Percentiles rank a stretch among this genome's conserved stretches.
phyloP scores from a whole-genome alignment of 805 yeast genomes.

The Kuraishia borneana region DNA sequence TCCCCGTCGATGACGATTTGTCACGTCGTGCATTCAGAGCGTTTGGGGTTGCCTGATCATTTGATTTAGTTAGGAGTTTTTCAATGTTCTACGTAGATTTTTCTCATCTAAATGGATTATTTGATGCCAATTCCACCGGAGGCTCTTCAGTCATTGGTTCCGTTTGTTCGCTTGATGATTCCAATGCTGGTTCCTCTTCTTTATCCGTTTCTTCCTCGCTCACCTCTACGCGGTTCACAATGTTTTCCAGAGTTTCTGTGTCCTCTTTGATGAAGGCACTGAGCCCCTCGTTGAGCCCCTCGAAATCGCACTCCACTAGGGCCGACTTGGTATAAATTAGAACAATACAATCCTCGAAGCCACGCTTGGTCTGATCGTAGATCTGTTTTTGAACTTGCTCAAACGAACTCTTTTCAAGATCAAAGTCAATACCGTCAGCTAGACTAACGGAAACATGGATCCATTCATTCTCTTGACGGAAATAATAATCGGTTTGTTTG shows the following conservation, averaged over 20 bases:
- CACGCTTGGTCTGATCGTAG: slow-evolving; percentile 9
- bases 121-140: too few relatives aligned
- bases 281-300: not conserved
- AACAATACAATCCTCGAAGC: slow-evolving; percentile 19
- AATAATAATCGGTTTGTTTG: slow-evolving; percentile 19
- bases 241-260: slow-evolving; percentile 15
- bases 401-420: slow-evolving; percentile 10
- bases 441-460: slow-evolving; percentile 14
- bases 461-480: slow-evolving; percentile 19
- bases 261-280: slow-evolving; percentile 4
- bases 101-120: too few relatives aligned
- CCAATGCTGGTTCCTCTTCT: too few relatives aligned
- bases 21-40: too few relatives aligned
- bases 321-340: slow-evolving; percentile 21
- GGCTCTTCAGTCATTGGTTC: too few relatives aligned
- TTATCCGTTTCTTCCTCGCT: slow-evolving; percentile 1
- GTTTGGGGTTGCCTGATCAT: too few relatives aligned
- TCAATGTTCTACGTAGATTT: too few relatives aligned
- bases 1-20: not conserved
- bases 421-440: slow-evolving; percentile 15
- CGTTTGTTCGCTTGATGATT: too few relatives aligned
- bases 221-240: slow-evolving; percentile 9
- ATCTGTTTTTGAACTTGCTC: slow-evolving; percentile 13
- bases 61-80: too few relatives aligned
- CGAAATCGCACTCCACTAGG: slow-evolving; percentile 7